Evolutionary conservation across 2,329 filamentous ascomycete species (phyloP).

Genomic region (Penicillium hordei): DNA sequence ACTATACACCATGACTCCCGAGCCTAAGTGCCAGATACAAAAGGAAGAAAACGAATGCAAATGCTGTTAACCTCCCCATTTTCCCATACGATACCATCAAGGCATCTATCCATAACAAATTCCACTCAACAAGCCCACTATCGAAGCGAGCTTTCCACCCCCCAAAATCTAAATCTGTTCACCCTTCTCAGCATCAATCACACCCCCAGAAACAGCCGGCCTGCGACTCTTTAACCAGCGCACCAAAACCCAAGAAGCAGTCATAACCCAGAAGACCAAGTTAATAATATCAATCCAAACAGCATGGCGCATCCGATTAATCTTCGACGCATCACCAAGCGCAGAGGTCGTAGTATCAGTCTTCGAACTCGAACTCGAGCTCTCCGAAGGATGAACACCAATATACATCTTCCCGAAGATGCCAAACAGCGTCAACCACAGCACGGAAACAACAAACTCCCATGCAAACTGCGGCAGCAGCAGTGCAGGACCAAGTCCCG

Average conservation of each 20-base stretch:
- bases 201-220: constrained; percentile 9
- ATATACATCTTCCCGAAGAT: constrained; percentile 83
- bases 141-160: not conserved
- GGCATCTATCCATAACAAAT: not conserved
- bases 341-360: not conserved
- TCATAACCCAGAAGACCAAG: constrained; percentile 73
- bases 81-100: not conserved
- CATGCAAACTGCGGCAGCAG: constrained; percentile 59
- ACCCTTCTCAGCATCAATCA: constrained; percentile 22
- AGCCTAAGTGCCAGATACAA: not conserved
- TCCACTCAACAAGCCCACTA: not conserved
- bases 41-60: not conserved
- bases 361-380: not conserved
- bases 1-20: not conserved
- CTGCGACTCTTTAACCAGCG: constrained; percentile 35
- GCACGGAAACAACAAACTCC: constrained; percentile 70
- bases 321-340: constrained; percentile 28
- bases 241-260: constrained; percentile 45
- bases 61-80: not conserved
- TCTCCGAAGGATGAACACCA: constrained; percentile 53
- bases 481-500: constrained; percentile 27
- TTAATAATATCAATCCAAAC: constrained; percentile 80
- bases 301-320: constrained; percentile 78
- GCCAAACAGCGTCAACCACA: constrained; percentile 81
- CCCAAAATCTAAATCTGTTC: constrained; percentile 1